These are phyloP conservation scores for Yamadazyma philogaea DNA, from an alignment of 805 yeast genomes.

Conservation along the genomic window DNA sequence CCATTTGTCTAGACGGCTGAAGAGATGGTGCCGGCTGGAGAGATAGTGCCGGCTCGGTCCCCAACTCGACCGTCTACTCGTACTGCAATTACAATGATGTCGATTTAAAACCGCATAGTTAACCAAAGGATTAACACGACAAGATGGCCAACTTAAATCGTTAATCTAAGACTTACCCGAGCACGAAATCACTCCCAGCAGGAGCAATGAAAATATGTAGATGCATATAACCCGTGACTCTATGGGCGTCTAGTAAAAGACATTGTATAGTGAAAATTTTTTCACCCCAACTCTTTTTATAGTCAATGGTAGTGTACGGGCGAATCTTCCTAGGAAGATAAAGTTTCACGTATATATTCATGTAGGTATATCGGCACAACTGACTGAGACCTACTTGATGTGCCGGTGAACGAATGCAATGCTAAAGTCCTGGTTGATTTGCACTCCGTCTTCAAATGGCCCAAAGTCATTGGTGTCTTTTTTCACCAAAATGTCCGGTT, in stretches of 20 bases:
- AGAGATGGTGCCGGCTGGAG: too few relatives aligned
- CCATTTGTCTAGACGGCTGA: too few relatives aligned
- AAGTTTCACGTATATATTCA: too few relatives aligned
- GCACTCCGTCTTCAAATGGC: constrained; percentile 25
- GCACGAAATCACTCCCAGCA: constrained; percentile 65
- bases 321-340: too few relatives aligned
- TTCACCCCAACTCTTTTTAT: background rate
- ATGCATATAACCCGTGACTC: constrained; percentile 60
- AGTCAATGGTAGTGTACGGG: background rate
- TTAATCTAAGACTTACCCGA: constrained; percentile 89
- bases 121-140: constrained; percentile 51
- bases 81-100: constrained; percentile 37
- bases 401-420: constrained; percentile 25
- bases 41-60: too few relatives aligned
- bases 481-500: constrained; percentile 17
- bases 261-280: constrained; percentile 36
- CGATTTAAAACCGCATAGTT: constrained; percentile 75
- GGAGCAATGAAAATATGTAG: constrained; percentile 47
- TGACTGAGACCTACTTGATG: background rate
- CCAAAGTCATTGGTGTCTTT: constrained; percentile 18
- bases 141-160: constrained; percentile 48
- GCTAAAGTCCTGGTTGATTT: constrained; percentile 30
- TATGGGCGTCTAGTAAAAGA: constrained; percentile 74
- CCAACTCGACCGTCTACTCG: too few relatives aligned
- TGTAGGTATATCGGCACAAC: background rate